These are phyloP conservation scores for Paraphoma sp. DNA, from an alignment of 2,329 filamentous ascomycete genomes.

Conservation along the genomic window DNA sequence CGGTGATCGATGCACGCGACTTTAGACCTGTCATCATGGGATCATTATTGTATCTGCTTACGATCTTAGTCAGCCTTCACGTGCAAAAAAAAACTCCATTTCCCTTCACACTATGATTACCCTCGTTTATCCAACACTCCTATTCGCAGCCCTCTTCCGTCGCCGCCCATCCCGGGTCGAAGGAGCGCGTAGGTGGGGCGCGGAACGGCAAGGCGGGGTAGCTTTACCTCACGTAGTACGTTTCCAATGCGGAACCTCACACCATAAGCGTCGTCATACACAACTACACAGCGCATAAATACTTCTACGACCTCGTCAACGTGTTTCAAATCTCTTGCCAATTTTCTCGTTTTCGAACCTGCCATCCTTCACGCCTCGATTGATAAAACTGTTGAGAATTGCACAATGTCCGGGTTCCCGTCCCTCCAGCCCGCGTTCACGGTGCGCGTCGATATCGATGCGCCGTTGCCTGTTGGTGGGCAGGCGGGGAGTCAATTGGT, in stretches of 20 bases:
- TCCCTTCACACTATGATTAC: background rate
- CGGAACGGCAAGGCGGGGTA: slow-evolving; percentile 19
- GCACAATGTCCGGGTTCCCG: slow-evolving; percentile 31
- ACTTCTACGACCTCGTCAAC: too few species aligned
- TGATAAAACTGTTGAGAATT: background rate
- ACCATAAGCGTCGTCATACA: background rate
- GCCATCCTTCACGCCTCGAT: background rate
- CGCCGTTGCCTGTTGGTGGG: slow-evolving; percentile 32
- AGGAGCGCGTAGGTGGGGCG: slow-evolving; percentile 11
- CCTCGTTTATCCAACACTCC: background rate
- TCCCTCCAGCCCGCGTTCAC: slow-evolving; percentile 40
- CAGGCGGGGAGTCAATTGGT: slow-evolving; percentile 29
- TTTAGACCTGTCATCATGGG: too few species aligned
- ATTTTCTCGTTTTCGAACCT: background rate
- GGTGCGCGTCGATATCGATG: slow-evolving; percentile 36
- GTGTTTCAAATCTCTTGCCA: too few species aligned
- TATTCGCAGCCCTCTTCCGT: background rate
- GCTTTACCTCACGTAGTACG: slow-evolving; percentile 4
- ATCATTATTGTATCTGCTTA: too few species aligned
- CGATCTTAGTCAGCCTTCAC: background rate
- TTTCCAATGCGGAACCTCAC: background rate
- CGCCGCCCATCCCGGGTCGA: background rate
- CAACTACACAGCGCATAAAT: background rate
- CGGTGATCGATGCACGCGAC: too few species aligned
- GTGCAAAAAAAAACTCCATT: background rate